These are phyloP conservation scores for Boletus semigastroideus DNA, from an alignment of 1,284 basidiomycete species.

Conservation along the genomic window DNA sequence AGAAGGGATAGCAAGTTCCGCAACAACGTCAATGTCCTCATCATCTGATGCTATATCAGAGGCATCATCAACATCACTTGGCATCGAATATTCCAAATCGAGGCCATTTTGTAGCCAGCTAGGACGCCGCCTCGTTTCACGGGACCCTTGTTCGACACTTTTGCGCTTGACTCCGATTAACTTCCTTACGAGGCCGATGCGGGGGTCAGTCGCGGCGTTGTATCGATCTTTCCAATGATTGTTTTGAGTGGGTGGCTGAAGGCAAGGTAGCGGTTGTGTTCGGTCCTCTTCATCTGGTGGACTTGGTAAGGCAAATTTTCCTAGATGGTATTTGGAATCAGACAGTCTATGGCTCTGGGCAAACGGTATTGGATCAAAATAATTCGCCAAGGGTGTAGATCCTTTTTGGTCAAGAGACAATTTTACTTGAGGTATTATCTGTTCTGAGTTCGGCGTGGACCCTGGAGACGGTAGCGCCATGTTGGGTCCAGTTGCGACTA, in stretches of 20 bases:
- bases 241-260: constrained; percentile 14
- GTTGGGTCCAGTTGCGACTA: constrained; percentile 30
- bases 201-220: constrained; percentile 60
- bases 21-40: constrained; percentile 35
- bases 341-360: constrained; percentile 53
- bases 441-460: constrained; percentile 42
- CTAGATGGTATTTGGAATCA: constrained; percentile 71
- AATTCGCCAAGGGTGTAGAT: constrained; percentile 15
- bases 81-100: constrained; percentile 29
- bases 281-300: constrained; percentile 53
- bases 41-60: constrained; percentile 41
- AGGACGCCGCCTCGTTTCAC: constrained; percentile 33
- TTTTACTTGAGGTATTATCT: constrained; percentile 53
- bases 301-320: constrained; percentile 72
- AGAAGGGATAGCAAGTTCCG: constrained; percentile 38
- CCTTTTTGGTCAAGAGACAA: constrained; percentile 30
- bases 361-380: constrained; percentile 73
- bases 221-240: constrained; percentile 52
- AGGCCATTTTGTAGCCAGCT: constrained; percentile 40
- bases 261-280: constrained; percentile 28
- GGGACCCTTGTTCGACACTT: constrained; percentile 31
- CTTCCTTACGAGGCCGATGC: constrained; percentile 61
- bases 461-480: constrained; percentile 42
- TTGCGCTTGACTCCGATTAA: constrained; percentile 68
- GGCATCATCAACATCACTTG: constrained; percentile 25